Base-by-base conservation (phyloP, 768 basidiomycete genomes). In the Panellus pusillus region DNA sequence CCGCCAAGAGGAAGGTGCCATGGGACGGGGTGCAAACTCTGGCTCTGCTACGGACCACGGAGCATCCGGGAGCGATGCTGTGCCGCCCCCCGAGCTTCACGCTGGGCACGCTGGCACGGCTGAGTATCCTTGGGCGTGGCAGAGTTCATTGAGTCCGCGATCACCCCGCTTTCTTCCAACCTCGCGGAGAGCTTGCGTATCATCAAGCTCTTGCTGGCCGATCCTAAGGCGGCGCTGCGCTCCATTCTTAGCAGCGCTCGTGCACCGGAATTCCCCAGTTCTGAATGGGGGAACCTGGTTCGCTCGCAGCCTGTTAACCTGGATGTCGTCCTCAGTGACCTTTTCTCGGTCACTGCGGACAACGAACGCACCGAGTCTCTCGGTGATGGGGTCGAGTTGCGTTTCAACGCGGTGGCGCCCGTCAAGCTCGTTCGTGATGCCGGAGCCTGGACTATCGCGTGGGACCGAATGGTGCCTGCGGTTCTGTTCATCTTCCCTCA, bases 381-480 rank as follows among this genome's bases (percentile, higher is more conserved):
- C 11, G 50, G 29, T 19, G 48, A 49, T 2, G 47, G 48, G 3
- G 14, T 61, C 8, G 59, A 61, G 47, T 8, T 61, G 31, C 20
- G 40, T 14, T 44, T 61, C 35, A 60, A 60, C 12, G 14, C 18
- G 14, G 20, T 35, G 3, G 42, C 37, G 24, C 53, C 58, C 17
- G 18, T 19, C 9, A 58, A 40, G 27, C 41, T 5, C 8, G 54
- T 60, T 32, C 11, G 7, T 35, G 42, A 29, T 35, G 9, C 32
- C 4, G 57, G 53, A 1, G 27, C 20, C 17, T 59, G 57, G 57
- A 45, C 17, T 4, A 51, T 59, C 37, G 46, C 47, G 2, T 59
- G n/a, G 7, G 47, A 31, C 31, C 6, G 32, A 2, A 27, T 42
- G 38, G 8, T 19, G 3, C 11, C 17, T n/a, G 56, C 56, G 3